These are phyloP conservation scores for Fusarium pseudocircinatum DNA, from an alignment of 2,329 filamentous ascomycete genomes.

Conservation along the genomic window DNA sequence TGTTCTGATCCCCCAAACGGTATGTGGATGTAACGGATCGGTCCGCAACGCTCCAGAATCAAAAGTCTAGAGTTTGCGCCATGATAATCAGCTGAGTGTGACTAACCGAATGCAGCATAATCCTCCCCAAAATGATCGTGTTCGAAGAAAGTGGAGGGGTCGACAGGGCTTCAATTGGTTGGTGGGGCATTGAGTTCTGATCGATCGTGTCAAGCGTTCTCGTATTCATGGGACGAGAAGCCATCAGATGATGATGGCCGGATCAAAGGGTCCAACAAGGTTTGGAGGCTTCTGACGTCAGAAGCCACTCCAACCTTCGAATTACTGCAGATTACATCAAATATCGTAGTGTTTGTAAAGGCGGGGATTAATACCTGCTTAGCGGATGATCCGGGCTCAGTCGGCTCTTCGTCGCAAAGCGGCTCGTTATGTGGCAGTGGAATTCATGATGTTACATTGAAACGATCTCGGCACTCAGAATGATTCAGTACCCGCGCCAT, in stretches of 20 bases:
- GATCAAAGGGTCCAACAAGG: not conserved
- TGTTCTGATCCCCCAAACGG: not conserved
- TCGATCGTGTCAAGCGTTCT: not conserved
- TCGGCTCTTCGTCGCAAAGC: too few species aligned
- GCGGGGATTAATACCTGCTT: accelerated
- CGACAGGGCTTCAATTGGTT: not conserved
- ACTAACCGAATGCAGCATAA: not conserved
- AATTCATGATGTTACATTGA: not conserved
- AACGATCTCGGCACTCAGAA: not conserved
- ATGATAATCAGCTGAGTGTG: not conserved
- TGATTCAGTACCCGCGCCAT: too few species aligned
- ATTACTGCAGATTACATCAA: accelerated
- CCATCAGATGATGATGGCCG: not conserved
- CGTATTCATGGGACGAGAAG: not conserved
- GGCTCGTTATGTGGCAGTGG: not conserved
- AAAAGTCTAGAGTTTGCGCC: not conserved
- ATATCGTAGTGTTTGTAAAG: accelerated
- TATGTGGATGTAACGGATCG: not conserved
- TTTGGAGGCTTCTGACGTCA: not conserved
- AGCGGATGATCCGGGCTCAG: not conserved
- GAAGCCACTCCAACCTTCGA: not conserved
- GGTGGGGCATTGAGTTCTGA: not conserved
- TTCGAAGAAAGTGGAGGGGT: not conserved
- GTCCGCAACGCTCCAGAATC: not conserved
- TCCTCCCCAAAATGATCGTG: not conserved